Evolutionary conservation across 768 basidiomycete genomes (phyloP), one percentile per base, ranked within the genome.

Genomic region (Daedalea quercina): DNA sequence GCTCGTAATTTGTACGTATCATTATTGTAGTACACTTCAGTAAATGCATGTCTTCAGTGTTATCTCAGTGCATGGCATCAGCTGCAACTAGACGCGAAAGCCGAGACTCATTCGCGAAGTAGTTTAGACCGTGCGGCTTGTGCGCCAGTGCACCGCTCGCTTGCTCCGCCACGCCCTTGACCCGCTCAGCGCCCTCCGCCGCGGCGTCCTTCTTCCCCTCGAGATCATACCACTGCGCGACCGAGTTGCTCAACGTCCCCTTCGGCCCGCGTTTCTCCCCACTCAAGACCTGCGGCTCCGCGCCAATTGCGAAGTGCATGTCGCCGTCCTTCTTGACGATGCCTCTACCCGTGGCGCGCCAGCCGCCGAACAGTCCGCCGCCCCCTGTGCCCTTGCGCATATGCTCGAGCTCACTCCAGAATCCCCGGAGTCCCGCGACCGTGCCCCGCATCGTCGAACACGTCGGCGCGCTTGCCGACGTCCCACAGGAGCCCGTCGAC

Each of bases 371-470:
- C 23, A 73, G 0, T 62, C 73, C 52, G 59, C 68, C 46, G 63
- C n/a, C n/a, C n/a, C 72, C 43, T 31, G 28, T 31, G 28, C 28
- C 28, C 28, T 31, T 11, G 28, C 72, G 68, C n/a, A 87, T 40
- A 44, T 76, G 71, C 0, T 87, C 87, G 1, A 86, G 53, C 64
- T 87, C 85, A 55, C 80, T 83, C 85, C 85, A 87, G 9, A 84
- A 58, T 0, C 81, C 86, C 1, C 78, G 80, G 17, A 78, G 63
- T 28, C 82, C 60, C 3, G 78, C 68, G 0, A 75, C 70, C 0
- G 76, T 77, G 60, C 0, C 87, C 87, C 0, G 79, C 73, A 60
- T 88, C 85, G 44, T 73, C 69, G 58, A 88, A 88, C 40, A 87
- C 82, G 56, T 81, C 75, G 15, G 76, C 70, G 31, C 85, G 76